A percentile compares a stretch with the other conserved stretches of the same genome.
Conservation (phyloP, 495 filamentous ascomycete species). For the Daldinia bambusicola region DNA sequence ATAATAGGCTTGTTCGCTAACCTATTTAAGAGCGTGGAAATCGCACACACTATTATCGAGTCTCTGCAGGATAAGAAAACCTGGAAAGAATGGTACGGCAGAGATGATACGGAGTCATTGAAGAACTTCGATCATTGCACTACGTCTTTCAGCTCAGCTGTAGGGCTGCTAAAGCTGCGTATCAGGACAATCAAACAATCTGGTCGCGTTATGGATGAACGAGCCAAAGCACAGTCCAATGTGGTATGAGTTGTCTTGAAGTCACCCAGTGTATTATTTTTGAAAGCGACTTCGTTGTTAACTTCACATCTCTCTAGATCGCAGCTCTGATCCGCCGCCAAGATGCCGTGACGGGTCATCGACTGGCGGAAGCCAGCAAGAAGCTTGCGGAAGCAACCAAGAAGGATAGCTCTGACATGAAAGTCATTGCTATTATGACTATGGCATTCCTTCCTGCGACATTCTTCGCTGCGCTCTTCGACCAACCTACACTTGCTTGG, state of each 20-base stretch:
- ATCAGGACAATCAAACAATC: slow-evolving; percentile 18
- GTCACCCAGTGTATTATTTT: no score
- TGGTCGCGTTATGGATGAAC: not conserved
- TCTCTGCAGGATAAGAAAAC: slow-evolving; percentile 6
- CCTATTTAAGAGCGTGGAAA: slow-evolving; percentile 14
- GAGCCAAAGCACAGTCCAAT: slow-evolving; percentile 14
- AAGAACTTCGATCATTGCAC: not conserved
- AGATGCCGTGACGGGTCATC: not conserved
- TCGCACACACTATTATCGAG: slow-evolving; percentile 1
- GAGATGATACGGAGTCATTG: not conserved
- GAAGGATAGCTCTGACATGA: slow-evolving; percentile 47
- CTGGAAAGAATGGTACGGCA: slow-evolving; percentile 1
- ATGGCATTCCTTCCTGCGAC: slow-evolving; percentile 49
- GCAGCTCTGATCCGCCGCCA: slow-evolving; percentile 10
- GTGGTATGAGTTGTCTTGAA: not conserved
- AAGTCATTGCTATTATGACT: slow-evolving; percentile 45
- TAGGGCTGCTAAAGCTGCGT: slow-evolving; percentile 6
- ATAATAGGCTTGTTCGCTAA: slow-evolving; percentile 11
- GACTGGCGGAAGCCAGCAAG: slow-evolving; percentile 3
- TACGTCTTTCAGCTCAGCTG: not conserved
- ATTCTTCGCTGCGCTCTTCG: slow-evolving; percentile 33
- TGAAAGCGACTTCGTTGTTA: not conserved
- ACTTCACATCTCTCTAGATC: not conserved
- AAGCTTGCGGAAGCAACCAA: slow-evolving; percentile 32
- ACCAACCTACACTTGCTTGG: slow-evolving; percentile 21